Conservation (phyloP, 768 basidiomycete genomes). For the Boletus sp. region DNA sequence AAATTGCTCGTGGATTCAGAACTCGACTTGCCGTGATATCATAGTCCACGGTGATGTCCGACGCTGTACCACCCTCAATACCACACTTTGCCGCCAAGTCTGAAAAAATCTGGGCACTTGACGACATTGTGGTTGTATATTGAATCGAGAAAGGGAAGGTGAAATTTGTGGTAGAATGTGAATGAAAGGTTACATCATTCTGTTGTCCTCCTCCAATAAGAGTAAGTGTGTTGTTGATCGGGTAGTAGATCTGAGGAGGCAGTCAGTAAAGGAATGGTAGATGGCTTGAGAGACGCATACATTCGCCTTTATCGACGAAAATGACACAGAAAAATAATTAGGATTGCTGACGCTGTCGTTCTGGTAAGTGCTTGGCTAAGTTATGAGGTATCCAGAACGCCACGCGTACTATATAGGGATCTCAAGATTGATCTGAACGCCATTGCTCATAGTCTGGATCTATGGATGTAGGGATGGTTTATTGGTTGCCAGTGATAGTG, state of each 20-base stretch:
- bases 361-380: constrained; percentile 3
- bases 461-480: constrained; percentile 21
- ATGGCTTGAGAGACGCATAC: constrained; percentile 33
- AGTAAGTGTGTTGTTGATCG: constrained; percentile 64
- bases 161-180: constrained; percentile 59
- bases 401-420: constrained; percentile 61
- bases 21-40: constrained; percentile 51
- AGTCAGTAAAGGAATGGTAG: constrained; percentile 1
- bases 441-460: constrained; percentile 39
- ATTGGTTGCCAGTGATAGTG: constrained; percentile 7
- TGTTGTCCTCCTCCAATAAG: constrained; percentile 61
- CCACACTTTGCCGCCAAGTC: constrained; percentile 68
- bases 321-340: constrained; percentile 70
- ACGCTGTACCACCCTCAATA: constrained; percentile 39
- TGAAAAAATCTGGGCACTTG: constrained; percentile 48
- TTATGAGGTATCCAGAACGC: not conserved
- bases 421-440: constrained; percentile 55
- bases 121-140: constrained; percentile 55
- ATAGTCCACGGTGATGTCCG: constrained; percentile 58
- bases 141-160: constrained; percentile 71
- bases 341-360: constrained; percentile 68
- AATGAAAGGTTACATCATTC: constrained; percentile 43
- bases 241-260: constrained; percentile 60
- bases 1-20: not conserved
- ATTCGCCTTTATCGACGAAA: constrained; percentile 61